Percentiles rank a stretch among this genome's conserved stretches.
phyloP scores from a whole-genome alignment of 2,329 filamentous ascomycete genomes.

The Colletotrichum simmondsii region DNA sequence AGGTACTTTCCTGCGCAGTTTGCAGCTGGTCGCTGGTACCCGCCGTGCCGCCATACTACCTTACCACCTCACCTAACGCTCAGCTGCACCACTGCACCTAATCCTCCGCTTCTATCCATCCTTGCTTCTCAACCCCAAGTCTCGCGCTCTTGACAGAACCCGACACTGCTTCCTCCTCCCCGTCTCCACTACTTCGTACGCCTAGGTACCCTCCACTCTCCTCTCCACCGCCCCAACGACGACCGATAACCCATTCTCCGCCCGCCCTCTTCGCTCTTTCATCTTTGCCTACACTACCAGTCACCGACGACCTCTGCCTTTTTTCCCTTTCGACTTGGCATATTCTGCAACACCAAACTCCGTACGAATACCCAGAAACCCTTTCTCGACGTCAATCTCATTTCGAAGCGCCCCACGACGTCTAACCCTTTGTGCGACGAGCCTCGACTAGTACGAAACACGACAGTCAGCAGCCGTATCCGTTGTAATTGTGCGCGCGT shows the following conservation, averaged over 20 bases:
- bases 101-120: not conserved
- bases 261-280: not conserved
- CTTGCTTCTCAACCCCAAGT: not conserved
- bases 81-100: not conserved
- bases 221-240: not conserved
- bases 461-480: not conserved
- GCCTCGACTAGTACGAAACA: not conserved
- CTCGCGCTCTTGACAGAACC: not conserved
- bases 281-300: not conserved
- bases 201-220: not conserved
- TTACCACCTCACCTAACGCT: too few relatives aligned
- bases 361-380: not conserved
- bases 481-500: not conserved
- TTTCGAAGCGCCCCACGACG: not conserved
- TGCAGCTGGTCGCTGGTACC: not conserved
- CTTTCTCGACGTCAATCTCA: not conserved
- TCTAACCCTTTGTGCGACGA: not conserved
- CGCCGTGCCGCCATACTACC: too few relatives aligned
- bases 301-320: not conserved
- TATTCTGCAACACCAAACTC: not conserved
- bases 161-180: not conserved
- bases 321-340: not conserved
- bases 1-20: not conserved
- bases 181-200: not conserved
- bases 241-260: not conserved